Evolutionary conservation across 2,329 filamentous ascomycete species (phyloP), one percentile per base, ranked within the genome.

Genomic region (Fusarium pseudocircinatum): DNA sequence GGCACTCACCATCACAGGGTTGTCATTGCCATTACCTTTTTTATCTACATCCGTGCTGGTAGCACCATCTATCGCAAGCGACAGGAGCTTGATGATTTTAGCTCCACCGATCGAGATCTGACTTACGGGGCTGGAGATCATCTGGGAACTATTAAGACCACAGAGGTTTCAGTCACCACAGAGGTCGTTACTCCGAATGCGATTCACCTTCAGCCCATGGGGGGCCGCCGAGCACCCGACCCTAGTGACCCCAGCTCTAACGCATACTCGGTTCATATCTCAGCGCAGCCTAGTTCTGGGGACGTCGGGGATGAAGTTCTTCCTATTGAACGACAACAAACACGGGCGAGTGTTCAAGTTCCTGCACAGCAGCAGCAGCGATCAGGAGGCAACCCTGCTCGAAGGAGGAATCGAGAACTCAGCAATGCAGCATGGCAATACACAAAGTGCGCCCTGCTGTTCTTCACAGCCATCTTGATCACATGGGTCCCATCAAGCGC

Each of bases 401-500:
- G 78, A 67, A 82, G 76, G 76, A 83, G 77, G 69, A 83, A 84
- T 40, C 83, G 86, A 63, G 88, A 90, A 63, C 84, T 89, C 26
- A 91, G 88, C 78, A 91, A 86, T 40, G 91, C 91, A 6, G 89
- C 91, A 2, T 92, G 89, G 89, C 87, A 88, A 3, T 94, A 94
- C 78, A 89, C 91, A 63, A 92, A 92, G 75, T 92, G 91, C 52
- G 88, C 92, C 1, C 84, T 93, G 34, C 85, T 94, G 14, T 93
- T 94, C 85, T 94, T 94, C 81, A 86, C 90, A 2, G 91, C 91
- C 2, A 86, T 94, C 67, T 84, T 93, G 57, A 87, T 94, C 32
- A 93, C 92, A 11, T 94, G 92, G 92, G 89, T 95, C 64, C 94
- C 90, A 3, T 95, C 93, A 2, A 93, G 91, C 28, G 87, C 92